Conservation (phyloP, 1,139 yeast genomes). For the Yamadazyma atmosphaerica region DNA sequence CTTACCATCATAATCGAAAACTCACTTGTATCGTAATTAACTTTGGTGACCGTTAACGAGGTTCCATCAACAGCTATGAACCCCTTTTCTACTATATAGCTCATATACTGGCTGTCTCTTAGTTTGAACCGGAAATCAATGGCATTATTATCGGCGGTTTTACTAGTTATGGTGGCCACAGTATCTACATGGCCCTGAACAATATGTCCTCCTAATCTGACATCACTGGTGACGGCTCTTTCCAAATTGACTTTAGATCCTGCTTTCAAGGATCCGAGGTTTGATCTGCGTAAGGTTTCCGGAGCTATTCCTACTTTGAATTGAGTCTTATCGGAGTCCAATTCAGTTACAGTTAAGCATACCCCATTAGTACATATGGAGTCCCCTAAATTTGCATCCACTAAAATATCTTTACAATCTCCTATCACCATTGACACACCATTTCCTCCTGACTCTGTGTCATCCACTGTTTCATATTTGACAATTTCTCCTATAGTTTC, state of each 20-base stretch:
- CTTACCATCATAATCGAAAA: constrained; percentile 91
- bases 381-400: constrained; percentile 88
- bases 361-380: constrained; percentile 89
- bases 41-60: constrained; percentile 84
- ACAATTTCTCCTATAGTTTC: constrained; percentile 74
- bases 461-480: constrained; percentile 51
- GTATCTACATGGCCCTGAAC: constrained; percentile 99
- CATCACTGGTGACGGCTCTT: constrained; percentile 81
- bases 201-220: constrained; percentile 92
- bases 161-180: constrained; percentile 62
- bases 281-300: constrained; percentile 83
- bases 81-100: constrained; percentile 90
- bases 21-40: constrained; percentile 53
- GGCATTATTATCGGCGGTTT: constrained; percentile 72
- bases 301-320: constrained; percentile 94
- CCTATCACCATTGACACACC: constrained; percentile 73
- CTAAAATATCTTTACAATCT: constrained; percentile 62
- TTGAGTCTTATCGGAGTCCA: constrained; percentile 42
- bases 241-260: constrained; percentile 82
- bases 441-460: constrained; percentile 65
- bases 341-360: constrained; percentile 93
- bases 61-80: constrained; percentile 92
- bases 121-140: constrained; percentile 72
- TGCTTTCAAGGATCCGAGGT: constrained; percentile 57
- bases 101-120: constrained; percentile 61